Percentiles rank a stretch among this genome's conserved stretches.
Conservation (phyloP, 441 rosid genomes). For the Adansonia gregorii region DNA sequence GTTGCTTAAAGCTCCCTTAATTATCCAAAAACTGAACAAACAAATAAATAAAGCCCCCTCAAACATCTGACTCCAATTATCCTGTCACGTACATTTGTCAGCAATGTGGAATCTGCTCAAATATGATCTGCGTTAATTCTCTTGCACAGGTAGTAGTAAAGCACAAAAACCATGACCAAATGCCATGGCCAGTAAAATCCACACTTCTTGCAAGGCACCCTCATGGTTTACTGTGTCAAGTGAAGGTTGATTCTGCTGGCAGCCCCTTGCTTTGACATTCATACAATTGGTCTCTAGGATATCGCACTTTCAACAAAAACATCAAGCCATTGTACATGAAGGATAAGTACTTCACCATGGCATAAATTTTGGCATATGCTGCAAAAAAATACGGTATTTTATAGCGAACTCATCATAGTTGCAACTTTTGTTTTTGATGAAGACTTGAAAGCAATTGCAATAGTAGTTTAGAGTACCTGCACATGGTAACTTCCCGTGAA, state of each 20-base stretch:
- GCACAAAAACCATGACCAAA: slow-evolving; percentile 65
- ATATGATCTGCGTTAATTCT: slow-evolving; percentile 65
- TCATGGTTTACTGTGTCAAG: slow-evolving; percentile 70
- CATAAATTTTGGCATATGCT: slow-evolving; percentile 91
- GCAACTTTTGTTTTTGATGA: background rate
- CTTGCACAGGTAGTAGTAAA: slow-evolving; percentile 72
- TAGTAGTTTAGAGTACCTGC: slow-evolving; percentile 52
- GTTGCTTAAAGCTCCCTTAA: background rate
- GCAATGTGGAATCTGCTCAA: slow-evolving; percentile 35
- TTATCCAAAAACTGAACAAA: too few relatives aligned
- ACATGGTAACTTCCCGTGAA: slow-evolving; percentile 96
- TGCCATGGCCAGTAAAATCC: slow-evolving; percentile 88
- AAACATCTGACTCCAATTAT: background rate
- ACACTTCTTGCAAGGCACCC: slow-evolving; percentile 85
- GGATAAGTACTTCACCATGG: slow-evolving; percentile 79
- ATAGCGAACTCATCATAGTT: background rate
- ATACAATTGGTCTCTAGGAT: slow-evolving; percentile 66
- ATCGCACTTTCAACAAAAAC: slow-evolving; percentile 80
- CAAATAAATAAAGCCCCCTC: background rate
- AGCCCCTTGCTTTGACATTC: slow-evolving; percentile 77
- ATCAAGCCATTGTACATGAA: slow-evolving; percentile 85
- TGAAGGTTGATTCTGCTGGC: slow-evolving; percentile 35
- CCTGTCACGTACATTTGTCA: slow-evolving; percentile 2
- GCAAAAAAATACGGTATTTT: slow-evolving; percentile 34
- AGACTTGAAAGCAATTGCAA: background rate